Evolutionary conservation across 176 grass and related monocot species (phyloP).

Genomic region (Elymus sibiricus): DNA sequence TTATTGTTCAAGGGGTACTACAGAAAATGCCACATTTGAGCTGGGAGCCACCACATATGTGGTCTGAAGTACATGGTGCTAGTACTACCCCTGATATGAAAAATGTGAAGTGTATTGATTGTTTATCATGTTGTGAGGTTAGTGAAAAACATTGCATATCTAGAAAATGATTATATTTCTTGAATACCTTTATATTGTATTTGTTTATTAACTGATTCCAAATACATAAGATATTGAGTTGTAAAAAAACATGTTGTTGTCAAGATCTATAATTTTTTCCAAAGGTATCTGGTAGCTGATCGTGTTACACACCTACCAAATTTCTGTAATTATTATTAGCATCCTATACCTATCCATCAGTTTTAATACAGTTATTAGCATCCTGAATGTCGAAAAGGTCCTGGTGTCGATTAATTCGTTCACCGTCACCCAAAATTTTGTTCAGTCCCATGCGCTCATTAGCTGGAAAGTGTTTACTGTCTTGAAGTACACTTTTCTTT

Average conservation of each 20-base stretch:
- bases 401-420: not conserved
- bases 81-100: slow-evolving; percentile 17
- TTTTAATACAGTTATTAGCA: slow-evolving; percentile 6
- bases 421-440: not conserved
- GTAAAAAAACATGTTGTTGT: not conserved
- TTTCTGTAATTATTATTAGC: not conserved
- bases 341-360: not conserved
- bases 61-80: slow-evolving; percentile 39
- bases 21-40: slow-evolving; percentile 45
- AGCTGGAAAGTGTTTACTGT: not conserved
- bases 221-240: not conserved
- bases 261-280: not conserved
- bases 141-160: slow-evolving; percentile 20
- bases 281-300: not conserved
- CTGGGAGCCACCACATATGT: slow-evolving; percentile 63
- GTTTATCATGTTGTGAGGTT: slow-evolving; percentile 71
- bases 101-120: slow-evolving; percentile 42
- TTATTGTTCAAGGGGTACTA: slow-evolving; percentile 60
- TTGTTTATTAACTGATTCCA: not conserved
- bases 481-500: not conserved
- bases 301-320: not conserved
- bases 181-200: not conserved
- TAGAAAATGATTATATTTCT: not conserved
- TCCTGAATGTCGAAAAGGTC: not conserved
- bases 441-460: not conserved